These are phyloP conservation scores for Gracilariopsis chorda DNA, from an alignment of 23 red algal species.

Conservation along the genomic window DNA sequence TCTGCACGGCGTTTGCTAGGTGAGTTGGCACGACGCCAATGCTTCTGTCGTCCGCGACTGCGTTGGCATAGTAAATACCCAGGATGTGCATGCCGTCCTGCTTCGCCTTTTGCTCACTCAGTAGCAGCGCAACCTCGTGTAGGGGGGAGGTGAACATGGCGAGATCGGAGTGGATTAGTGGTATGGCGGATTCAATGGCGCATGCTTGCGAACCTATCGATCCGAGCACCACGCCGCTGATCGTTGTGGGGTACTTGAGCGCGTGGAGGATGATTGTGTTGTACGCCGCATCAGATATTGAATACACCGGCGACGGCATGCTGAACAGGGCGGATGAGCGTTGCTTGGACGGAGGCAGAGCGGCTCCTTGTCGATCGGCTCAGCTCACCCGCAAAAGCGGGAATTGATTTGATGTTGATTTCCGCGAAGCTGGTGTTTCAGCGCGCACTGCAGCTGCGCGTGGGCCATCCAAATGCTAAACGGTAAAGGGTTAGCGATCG, in stretches of 20 bases:
- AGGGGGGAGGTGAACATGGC: slow-evolving; percentile 29
- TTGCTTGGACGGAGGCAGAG: too few species aligned
- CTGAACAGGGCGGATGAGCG: too few species aligned
- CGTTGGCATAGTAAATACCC: slow-evolving; percentile 59
- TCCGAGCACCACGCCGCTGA: slow-evolving; percentile 37
- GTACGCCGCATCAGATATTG: slow-evolving; percentile 19
- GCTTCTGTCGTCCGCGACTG: background rate
- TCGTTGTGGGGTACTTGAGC: background rate
- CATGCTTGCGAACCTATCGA: background rate
- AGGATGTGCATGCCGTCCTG: slow-evolving; percentile 1
- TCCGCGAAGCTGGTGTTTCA: too few species aligned
- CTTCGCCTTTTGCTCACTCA: slow-evolving; percentile 2
- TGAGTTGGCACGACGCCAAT: background rate
- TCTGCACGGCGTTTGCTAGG: slow-evolving; percentile 24
- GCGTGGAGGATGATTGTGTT: slow-evolving; percentile 10
- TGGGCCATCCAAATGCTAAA: too few species aligned
- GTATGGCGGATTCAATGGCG: background rate
- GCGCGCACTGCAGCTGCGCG: too few species aligned
- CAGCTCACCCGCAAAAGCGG: too few species aligned
- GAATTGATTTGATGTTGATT: too few species aligned
- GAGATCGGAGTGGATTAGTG: slow-evolving; percentile 36
- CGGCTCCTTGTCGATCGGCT: too few species aligned
- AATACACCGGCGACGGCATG: background rate
- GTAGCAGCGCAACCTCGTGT: slow-evolving; percentile 28
- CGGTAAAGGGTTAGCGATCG: too few species aligned